phyloP scores from a whole-genome alignment of 2,329 filamentous ascomycete genomes.

The Leptographium galeiforme region DNA sequence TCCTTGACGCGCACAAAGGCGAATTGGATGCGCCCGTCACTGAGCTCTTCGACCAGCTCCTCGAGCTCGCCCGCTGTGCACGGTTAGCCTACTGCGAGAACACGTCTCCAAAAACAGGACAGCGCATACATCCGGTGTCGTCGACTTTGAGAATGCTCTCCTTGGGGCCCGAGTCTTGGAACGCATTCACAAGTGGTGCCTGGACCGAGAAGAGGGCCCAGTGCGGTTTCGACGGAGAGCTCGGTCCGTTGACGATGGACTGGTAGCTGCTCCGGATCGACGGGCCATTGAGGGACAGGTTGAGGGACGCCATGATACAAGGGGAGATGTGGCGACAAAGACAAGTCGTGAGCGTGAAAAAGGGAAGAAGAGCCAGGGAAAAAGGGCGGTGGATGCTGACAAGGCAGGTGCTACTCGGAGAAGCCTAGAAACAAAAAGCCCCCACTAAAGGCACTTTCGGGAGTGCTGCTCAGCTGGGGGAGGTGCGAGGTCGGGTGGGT shows the following conservation, averaged over 20 bases:
- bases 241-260: slow-evolving; percentile 39
- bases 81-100: slow-evolving; percentile 1
- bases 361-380: background rate
- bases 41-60: slow-evolving; percentile 90
- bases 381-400: background rate
- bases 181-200: slow-evolving; percentile 82
- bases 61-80: slow-evolving; percentile 70
- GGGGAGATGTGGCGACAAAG: slow-evolving; percentile 2
- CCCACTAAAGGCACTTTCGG: background rate
- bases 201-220: slow-evolving; percentile 94
- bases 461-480: background rate
- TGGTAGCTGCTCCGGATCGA: slow-evolving; percentile 74
- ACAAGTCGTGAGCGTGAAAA: background rate
- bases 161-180: slow-evolving; percentile 74
- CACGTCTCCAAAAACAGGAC: background rate
- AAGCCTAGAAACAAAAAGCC: background rate
- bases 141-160: slow-evolving; percentile 95
- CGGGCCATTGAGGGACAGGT: slow-evolving; percentile 65
- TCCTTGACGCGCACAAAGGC: slow-evolving; percentile 95
- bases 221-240: slow-evolving; percentile 56
- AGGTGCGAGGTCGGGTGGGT: background rate
- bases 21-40: slow-evolving; percentile 91
- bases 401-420: background rate
- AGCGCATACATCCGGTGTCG: slow-evolving; percentile 61
- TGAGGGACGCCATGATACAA: slow-evolving; percentile 58